phyloP scores from a whole-genome alignment of 2,329 filamentous ascomycete species.

The Helotiales sp. region DNA sequence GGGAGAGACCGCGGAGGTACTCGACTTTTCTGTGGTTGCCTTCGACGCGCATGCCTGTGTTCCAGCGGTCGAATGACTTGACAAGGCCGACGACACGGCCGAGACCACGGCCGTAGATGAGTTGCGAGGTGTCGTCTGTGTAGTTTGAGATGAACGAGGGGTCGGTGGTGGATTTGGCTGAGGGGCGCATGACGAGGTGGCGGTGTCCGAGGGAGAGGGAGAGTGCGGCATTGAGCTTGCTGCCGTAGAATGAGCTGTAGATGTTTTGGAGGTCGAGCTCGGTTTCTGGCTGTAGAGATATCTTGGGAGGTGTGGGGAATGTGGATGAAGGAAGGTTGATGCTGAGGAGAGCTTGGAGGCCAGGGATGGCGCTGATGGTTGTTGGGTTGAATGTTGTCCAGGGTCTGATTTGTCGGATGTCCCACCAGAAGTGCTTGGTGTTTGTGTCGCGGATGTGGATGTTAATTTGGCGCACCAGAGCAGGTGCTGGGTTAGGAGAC shows the following conservation, averaged over 20 bases:
- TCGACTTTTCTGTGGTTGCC: conserved; percentile 83
- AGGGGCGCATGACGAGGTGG: conserved; percentile 50
- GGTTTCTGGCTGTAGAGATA: conserved; percentile 73
- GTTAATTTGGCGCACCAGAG: conserved; percentile 79
- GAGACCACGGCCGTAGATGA: conserved; percentile 54
- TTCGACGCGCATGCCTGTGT: conserved; percentile 89
- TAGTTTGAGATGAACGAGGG: conserved; percentile 56
- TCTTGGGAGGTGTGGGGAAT: conserved; percentile 56
- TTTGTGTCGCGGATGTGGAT: conserved; percentile 68
- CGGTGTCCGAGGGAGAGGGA: conserved; percentile 74
- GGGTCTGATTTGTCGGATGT: conserved; percentile 82
- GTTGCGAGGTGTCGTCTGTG: conserved; percentile 54
- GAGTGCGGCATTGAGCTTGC: conserved; percentile 85
- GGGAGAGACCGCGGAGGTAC: conserved; percentile 84
- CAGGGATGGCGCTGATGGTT: conserved; percentile 74
- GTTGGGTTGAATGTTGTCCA: conserved; percentile 81
- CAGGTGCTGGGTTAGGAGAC: conserved; percentile 78
- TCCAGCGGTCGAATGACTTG: conserved; percentile 92
- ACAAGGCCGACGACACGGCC: conserved; percentile 81
- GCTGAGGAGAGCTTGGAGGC: conserved; percentile 73
- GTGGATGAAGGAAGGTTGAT: conserved; percentile 67
- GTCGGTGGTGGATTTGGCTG: conserved; percentile 41
- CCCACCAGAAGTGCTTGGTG: conserved; percentile 93
- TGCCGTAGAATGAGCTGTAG: conserved; percentile 78
- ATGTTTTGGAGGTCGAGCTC: conserved; percentile 64